These are phyloP conservation scores for Epichloe festucae DNA, from an alignment of 2,329 filamentous ascomycete genomes.

Conservation along the genomic window DNA sequence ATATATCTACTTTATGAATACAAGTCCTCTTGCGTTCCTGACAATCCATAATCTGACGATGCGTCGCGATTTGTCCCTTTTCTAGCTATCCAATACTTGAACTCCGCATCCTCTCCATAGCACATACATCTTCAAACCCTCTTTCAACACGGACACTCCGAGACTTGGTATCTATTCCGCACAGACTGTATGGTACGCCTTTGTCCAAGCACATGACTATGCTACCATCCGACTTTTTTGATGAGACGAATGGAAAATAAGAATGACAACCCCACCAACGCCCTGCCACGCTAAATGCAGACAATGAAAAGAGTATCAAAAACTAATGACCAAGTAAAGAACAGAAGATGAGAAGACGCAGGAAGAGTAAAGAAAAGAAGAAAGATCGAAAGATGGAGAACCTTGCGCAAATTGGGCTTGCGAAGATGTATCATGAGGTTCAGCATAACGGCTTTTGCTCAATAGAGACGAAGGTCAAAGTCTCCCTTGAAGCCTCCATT, in stretches of 20 bases:
- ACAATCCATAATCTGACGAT: neutral
- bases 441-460: neutral
- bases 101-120: neutral
- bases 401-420: neutral
- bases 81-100: neutral
- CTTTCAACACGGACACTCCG: neutral
- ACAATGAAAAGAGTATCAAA: neutral
- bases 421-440: neutral
- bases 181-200: neutral
- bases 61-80: neutral
- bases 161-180: neutral
- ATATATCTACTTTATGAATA: neutral
- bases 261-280: neutral
- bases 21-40: neutral
- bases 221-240: neutral
- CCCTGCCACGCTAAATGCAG: conserved; percentile 2
- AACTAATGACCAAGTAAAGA: neutral
- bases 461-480: conserved; percentile 35
- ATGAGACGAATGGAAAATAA: neutral
- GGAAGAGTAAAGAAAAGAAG: neutral
- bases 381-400: neutral
- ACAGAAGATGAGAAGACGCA: neutral
- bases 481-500: conserved; percentile 54
- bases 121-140: neutral
- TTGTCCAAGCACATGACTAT: neutral